phyloP scores from a whole-genome alignment of 2,329 filamentous ascomycete genomes.

The Amauroascus niger region DNA sequence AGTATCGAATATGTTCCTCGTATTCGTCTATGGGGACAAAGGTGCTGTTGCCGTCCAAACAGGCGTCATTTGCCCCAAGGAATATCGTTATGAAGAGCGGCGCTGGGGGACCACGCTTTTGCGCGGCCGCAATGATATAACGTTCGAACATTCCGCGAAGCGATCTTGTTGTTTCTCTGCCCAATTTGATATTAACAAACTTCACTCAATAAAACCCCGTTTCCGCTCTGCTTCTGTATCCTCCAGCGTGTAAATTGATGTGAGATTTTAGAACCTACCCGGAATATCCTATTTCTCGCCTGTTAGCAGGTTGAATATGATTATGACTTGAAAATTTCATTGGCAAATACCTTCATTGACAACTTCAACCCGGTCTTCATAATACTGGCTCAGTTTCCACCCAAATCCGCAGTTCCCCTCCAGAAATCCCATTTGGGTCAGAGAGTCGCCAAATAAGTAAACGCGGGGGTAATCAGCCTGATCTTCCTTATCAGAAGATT shows the following conservation, averaged over 20 bases:
- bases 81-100: constrained; percentile 35
- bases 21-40: constrained; percentile 28
- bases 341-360: constrained; percentile 17
- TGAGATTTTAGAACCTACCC: no score
- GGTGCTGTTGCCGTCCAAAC: constrained; percentile 20
- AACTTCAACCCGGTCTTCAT: constrained; percentile 19
- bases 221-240: no score
- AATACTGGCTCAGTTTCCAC: constrained; percentile 17
- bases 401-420: constrained; percentile 18
- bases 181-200: background rate
- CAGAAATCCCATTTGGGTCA: constrained; percentile 17
- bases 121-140: constrained; percentile 11
- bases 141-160: constrained; percentile 15
- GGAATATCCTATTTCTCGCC: constrained; percentile 13
- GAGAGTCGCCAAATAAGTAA: constrained; percentile 21
- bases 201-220: no score
- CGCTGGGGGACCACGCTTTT: constrained; percentile 15
- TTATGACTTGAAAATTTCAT: background rate
- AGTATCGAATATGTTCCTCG: constrained; percentile 29
- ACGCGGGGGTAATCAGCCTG: constrained; percentile 18
- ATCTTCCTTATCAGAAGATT: background rate
- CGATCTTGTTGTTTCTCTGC: constrained; percentile 16
- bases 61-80: constrained; percentile 34
- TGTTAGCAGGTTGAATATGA: background rate
- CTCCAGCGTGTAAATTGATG: no score